These are phyloP conservation scores for Globisporangium lucens DNA, from an alignment of 352 stramenopile species.

Conservation along the genomic window DNA sequence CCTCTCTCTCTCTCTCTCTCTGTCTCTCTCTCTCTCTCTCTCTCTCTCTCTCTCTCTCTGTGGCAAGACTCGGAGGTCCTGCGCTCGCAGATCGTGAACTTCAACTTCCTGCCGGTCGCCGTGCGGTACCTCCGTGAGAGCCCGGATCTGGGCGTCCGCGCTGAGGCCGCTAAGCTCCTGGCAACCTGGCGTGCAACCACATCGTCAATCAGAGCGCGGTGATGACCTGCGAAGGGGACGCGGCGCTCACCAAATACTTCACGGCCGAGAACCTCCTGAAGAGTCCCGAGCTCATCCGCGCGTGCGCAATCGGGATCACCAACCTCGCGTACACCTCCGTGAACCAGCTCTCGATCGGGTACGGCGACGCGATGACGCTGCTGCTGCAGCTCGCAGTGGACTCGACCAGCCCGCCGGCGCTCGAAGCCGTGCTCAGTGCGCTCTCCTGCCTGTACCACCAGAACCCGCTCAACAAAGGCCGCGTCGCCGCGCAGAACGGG, in stretches of 20 bases:
- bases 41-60: background rate
- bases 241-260: conserved; percentile 29
- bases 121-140: conserved; percentile 55
- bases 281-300: conserved; percentile 34
- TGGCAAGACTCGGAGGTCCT: conserved; percentile 64
- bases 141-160: conserved; percentile 29
- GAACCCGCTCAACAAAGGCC: conserved; percentile 66
- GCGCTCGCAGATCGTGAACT: conserved; percentile 67
- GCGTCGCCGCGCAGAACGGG: conserved; percentile 58
- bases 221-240: conserved; percentile 57
- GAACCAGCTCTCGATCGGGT: conserved; percentile 75
- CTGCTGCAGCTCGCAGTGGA: conserved; percentile 67
- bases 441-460: conserved; percentile 58
- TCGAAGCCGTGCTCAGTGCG: conserved; percentile 46
- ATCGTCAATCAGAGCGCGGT: conserved; percentile 68
- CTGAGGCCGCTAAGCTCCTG: conserved; percentile 60
- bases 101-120: conserved; percentile 37
- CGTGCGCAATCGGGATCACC: conserved; percentile 49
- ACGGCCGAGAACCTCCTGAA: conserved; percentile 30
- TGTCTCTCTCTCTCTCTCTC: background rate
- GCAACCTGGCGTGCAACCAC: conserved; percentile 66
- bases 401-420: conserved; percentile 29
- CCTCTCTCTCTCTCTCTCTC: background rate
- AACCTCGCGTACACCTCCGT: conserved; percentile 69
- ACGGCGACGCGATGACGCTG: conserved; percentile 58